These are phyloP conservation scores for Alopecurus myosuroides DNA, from an alignment of 176 grass and related monocot species.

Conservation along the genomic window DNA sequence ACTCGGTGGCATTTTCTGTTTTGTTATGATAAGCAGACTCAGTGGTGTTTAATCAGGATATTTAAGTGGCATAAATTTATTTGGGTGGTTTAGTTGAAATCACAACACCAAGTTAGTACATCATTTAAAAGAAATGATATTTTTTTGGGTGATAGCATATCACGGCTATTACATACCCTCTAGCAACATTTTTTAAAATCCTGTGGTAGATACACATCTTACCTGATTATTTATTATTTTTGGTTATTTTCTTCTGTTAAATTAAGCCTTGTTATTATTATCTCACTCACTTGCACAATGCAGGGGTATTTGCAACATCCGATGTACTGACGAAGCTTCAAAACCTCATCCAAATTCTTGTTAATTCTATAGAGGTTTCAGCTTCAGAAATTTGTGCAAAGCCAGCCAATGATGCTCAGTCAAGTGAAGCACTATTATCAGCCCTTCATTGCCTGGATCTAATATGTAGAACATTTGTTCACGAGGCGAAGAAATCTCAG, in stretches of 20 bases:
- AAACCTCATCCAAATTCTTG: conserved; percentile 51
- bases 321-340: conserved; percentile 47
- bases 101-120: not conserved
- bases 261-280: not conserved
- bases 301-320: conserved; percentile 31
- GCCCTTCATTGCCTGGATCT: conserved; percentile 61
- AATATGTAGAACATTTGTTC: conserved; percentile 59
- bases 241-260: conserved; percentile 1
- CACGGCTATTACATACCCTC: not conserved
- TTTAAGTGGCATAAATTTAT: not conserved
- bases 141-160: conserved; percentile 13
- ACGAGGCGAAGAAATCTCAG: conserved; percentile 50
- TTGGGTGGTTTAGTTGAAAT: not conserved
- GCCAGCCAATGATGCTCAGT: conserved; percentile 39
- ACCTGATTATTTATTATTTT: not conserved
- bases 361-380: conserved; percentile 56
- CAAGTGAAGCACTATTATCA: conserved; percentile 52
- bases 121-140: not conserved
- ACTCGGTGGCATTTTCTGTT: not conserved
- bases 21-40: not conserved
- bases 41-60: not conserved
- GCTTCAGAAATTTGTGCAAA: conserved; percentile 56
- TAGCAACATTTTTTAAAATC: not conserved
- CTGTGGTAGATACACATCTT: not conserved
- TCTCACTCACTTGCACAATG: not conserved